Evolutionary conservation across 2,329 filamentous ascomycete species (phyloP).

Genomic region (Alternaria alternata): DNA sequence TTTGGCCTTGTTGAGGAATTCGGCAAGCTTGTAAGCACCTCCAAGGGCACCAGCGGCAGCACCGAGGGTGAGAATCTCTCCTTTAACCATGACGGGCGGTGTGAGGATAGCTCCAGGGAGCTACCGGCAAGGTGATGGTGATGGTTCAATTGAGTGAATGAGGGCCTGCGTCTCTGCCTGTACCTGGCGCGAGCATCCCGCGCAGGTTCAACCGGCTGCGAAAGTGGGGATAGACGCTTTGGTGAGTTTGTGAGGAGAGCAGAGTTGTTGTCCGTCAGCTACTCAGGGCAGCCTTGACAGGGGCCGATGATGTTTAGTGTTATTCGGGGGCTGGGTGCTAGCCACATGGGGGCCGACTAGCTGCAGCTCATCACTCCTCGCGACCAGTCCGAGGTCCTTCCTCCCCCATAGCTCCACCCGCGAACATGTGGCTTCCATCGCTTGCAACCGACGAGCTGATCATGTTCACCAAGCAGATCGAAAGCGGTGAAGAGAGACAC

Average conservation of each 20-base stretch:
- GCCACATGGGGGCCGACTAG: slow-evolving; percentile 19
- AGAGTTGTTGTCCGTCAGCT: slow-evolving; percentile 18
- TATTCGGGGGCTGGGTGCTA: slow-evolving; percentile 28
- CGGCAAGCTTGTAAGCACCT: slow-evolving; percentile 50
- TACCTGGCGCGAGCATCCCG: slow-evolving; percentile 46
- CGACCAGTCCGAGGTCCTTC: slow-evolving; percentile 30
- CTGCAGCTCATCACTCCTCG: slow-evolving; percentile 24
- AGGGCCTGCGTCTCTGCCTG: slow-evolving; percentile 38
- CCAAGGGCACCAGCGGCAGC: slow-evolving; percentile 45
- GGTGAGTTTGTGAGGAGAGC: slow-evolving; percentile 31
- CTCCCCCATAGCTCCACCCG: slow-evolving; percentile 16
- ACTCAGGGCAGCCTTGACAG: slow-evolving; percentile 13
- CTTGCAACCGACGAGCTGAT: slow-evolving; percentile 6
- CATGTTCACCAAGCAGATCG: background rate
- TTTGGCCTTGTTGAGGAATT: slow-evolving; percentile 49
- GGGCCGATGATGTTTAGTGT: slow-evolving; percentile 21
- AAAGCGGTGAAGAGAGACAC: slow-evolving; percentile 1
- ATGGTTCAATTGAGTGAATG: slow-evolving; percentile 30
- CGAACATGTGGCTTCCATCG: slow-evolving; percentile 12
- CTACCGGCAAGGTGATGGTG: slow-evolving; percentile 15
- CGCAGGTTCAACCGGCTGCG: slow-evolving; percentile 33
- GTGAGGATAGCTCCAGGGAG: slow-evolving; percentile 12
- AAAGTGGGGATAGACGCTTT: slow-evolving; percentile 23
- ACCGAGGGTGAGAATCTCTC: slow-evolving; percentile 44
- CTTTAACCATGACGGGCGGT: slow-evolving; percentile 41